Base-by-base conservation (phyloP, 2,329 filamentous ascomycete genomes). In the Aspergillus calidoustus region DNA sequence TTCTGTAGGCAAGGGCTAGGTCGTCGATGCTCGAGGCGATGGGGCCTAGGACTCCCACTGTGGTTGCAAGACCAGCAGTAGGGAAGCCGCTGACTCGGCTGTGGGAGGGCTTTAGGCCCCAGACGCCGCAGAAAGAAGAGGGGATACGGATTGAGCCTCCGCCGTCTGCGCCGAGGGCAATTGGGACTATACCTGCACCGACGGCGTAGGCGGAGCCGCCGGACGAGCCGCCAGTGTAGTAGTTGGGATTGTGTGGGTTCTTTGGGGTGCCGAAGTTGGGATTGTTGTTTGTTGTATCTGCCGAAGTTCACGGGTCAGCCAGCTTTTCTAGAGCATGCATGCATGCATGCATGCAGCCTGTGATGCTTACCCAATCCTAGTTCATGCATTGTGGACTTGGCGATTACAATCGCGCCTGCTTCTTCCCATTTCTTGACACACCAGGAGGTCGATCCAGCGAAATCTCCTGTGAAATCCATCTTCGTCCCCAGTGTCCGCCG, bases 251-350 rank as follows among this genome's bases (percentile, higher is more conserved):
- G 75, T 91, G 86, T 66, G 91, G 92, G 76, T 96, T 95, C 19
- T 86, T 82, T 0, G 92, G 90, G 0, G 91, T 92, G 43, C 91
- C 91, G 72, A 86, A 89, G 44, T 82, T 83, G 6, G 88, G 86
- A 71, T 96, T 96, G 74, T 92, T 92, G 66, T 93, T 93, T n/a
- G 86, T 93, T 0, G 90, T 92, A 70, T 95, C 90, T 79, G 58
- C n/a, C 38, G 13, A 7, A 25, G 15, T 31, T 41, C 23, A 38
- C 34, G 11, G 11, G 34, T 38, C 17, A 30, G 52, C 23, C n/a
- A 13, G 23, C 17, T 43, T 23, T 22, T 23, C 34, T 7, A 19
- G 23, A 28, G 11, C 22, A 28, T 28, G 25, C 52, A 8, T n/a
- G 22, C 6, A 28, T 38, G 25, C 6, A 17, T 28, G 52, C 11